Conservation (phyloP, 1,139 yeast species). For the Protomyces gravidus region DNA sequence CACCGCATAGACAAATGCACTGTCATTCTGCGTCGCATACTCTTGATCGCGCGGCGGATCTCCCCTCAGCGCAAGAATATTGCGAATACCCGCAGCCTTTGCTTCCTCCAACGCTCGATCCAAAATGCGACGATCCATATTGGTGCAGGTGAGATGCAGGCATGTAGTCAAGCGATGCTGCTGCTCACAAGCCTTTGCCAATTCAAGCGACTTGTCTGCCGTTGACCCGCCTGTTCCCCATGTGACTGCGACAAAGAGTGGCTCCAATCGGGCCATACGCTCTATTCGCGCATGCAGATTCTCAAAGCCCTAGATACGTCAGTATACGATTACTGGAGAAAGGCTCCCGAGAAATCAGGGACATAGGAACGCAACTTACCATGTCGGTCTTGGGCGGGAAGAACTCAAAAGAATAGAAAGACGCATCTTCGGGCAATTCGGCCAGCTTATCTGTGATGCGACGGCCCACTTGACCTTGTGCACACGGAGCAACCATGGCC, state of each 20-base stretch:
- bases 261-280: constrained; percentile 84
- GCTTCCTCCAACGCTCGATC: constrained; percentile 75
- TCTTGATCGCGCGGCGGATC: constrained; percentile 90
- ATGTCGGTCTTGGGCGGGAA: constrained; percentile 94
- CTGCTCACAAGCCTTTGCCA: constrained; percentile 72
- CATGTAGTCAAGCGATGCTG: constrained; percentile 81
- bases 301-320: constrained; percentile 54
- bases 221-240: constrained; percentile 99
- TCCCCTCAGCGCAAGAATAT: constrained; percentile 88
- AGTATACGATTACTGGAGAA: constrained; percentile 23
- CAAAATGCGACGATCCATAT: constrained; percentile 69
- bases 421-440: constrained; percentile 50
- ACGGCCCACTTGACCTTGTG: not conserved
- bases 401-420: constrained; percentile 82
- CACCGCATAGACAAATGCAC: constrained; percentile 66
- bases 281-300: constrained; percentile 79
- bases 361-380: constrained; percentile 39
- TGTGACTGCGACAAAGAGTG: constrained; percentile 84
- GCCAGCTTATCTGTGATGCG: constrained; percentile 57
- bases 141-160: constrained; percentile 92
- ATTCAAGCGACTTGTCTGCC: constrained; percentile 73
- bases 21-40: constrained; percentile 47
- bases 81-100: constrained; percentile 69
- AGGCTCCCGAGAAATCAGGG: too few species aligned
- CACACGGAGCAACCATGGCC: too few species aligned